These are phyloP conservation scores for Aquilaria malaccensis DNA, from an alignment of 345 rosid species.

Conservation along the genomic window DNA sequence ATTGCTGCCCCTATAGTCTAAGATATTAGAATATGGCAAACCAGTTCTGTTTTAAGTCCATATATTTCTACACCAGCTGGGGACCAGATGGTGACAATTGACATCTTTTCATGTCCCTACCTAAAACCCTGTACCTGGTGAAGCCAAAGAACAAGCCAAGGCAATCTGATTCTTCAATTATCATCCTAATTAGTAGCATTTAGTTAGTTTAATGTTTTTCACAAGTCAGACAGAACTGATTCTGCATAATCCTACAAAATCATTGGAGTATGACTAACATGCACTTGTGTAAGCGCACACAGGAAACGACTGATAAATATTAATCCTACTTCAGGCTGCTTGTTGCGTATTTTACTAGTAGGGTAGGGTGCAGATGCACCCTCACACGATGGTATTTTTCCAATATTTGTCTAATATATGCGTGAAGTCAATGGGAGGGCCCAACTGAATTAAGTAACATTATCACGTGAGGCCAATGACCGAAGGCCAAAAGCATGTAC, in stretches of 20 bases:
- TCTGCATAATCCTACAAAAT: neutral
- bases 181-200: too few species aligned
- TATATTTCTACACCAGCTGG: too few species aligned
- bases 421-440: conserved; percentile 7
- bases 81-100: too few species aligned
- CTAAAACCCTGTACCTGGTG: too few species aligned
- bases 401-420: neutral
- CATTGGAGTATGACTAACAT: neutral
- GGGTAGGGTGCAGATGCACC: neutral
- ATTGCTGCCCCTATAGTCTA: too few species aligned
- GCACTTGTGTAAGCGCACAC: neutral
- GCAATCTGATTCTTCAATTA: too few species aligned
- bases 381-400: neutral
- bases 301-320: neutral
- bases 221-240: neutral
- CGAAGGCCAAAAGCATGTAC: too few species aligned
- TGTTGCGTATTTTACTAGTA: neutral
- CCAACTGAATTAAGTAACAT: neutral
- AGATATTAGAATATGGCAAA: too few species aligned
- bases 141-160: too few species aligned
- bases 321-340: neutral
- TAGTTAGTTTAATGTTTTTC: too few species aligned
- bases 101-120: too few species aligned
- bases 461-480: neutral
- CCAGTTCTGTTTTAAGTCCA: too few species aligned